Percentiles rank a stretch among this genome's conserved stretches.
Conservation (phyloP, 768 basidiomycete genomes). For the Myochromella boudieri region DNA sequence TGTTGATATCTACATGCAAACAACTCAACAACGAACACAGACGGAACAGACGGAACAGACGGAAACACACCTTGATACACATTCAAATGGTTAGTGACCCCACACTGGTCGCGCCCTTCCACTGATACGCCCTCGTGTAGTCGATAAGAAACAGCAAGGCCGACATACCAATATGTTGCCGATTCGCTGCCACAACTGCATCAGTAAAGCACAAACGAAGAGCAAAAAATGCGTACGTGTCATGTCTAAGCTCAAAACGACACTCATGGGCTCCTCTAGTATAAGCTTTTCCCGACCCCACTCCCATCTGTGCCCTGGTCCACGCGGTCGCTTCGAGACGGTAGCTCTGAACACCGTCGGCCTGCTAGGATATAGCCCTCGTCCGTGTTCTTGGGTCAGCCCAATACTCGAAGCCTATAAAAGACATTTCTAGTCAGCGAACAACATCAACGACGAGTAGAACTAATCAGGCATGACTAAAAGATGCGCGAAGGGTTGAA, state of each 20-base stretch:
- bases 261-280: conserved; percentile 58
- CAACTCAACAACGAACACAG: background rate
- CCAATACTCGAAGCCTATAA: conserved; percentile 78
- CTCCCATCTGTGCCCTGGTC: conserved; percentile 38
- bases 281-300: conserved; percentile 54
- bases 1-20: conserved; percentile 35
- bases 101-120: conserved; percentile 51
- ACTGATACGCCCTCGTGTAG: conserved; percentile 82
- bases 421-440: too few relatives aligned
- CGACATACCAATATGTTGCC: conserved; percentile 57
- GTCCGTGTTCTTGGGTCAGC: conserved; percentile 50
- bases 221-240: conserved; percentile 40
- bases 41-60: background rate
- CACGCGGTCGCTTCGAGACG: conserved; percentile 53
- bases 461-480: background rate
- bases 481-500: background rate
- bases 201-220: conserved; percentile 1
- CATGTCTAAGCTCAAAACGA: conserved; percentile 64
- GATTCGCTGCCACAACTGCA: conserved; percentile 46
- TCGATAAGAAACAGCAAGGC: conserved; percentile 70
- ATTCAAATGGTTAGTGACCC: conserved; percentile 53
- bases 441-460: too few relatives aligned
- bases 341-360: conserved; percentile 51
- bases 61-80: conserved; percentile 57
- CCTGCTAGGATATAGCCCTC: conserved; percentile 71